These are phyloP conservation scores for Piloderma croceum DNA, from an alignment of 768 basidiomycete species.

Conservation along the genomic window DNA sequence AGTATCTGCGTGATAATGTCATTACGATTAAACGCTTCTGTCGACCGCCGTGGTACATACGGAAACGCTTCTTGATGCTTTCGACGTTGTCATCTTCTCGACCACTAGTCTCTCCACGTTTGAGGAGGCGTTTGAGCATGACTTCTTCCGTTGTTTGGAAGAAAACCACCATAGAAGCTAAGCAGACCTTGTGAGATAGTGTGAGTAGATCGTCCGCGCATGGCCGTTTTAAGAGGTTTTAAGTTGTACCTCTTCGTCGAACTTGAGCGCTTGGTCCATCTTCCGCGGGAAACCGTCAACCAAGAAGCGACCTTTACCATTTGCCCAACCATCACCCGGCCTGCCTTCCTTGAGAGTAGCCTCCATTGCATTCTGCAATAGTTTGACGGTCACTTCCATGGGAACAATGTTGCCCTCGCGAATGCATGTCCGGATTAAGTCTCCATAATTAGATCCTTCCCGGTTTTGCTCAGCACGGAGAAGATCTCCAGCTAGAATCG, in stretches of 20 bases:
- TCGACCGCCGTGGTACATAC: slow-evolving; percentile 30
- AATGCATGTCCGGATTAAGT: slow-evolving; percentile 83
- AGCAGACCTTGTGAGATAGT: slow-evolving; percentile 75
- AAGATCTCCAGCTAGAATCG: slow-evolving; percentile 82
- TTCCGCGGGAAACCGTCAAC: slow-evolving; percentile 97
- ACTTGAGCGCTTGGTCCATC: slow-evolving; percentile 95
- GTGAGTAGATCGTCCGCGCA: too few species aligned
- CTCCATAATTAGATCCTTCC: slow-evolving; percentile 75
- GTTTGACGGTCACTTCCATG: slow-evolving; percentile 93
- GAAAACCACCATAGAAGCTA: slow-evolving; percentile 75
- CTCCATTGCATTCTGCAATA: slow-evolving; percentile 89
- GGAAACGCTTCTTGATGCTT: slow-evolving; percentile 95
- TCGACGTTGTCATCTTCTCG: slow-evolving; percentile 94
- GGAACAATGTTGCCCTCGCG: slow-evolving; percentile 91
- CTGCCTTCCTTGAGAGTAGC: slow-evolving; percentile 47
- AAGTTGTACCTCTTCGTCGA: slow-evolving; percentile 70
- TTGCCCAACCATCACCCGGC: slow-evolving; percentile 52
- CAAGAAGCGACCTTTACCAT: slow-evolving; percentile 79
- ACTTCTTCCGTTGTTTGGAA: slow-evolving; percentile 84
- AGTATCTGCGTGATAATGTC: slow-evolving; percentile 44
- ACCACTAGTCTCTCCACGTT: slow-evolving; percentile 90
- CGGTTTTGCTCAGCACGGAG: slow-evolving; percentile 91
- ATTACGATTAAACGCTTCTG: slow-evolving; percentile 8
- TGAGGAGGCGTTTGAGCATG: slow-evolving; percentile 79
- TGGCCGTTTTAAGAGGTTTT: neutral